Percentiles rank a stretch among this genome's conserved stretches.
Evolutionary conservation across 768 basidiomycete genomes (phyloP).

Genomic region (Tricholomella constricta): DNA sequence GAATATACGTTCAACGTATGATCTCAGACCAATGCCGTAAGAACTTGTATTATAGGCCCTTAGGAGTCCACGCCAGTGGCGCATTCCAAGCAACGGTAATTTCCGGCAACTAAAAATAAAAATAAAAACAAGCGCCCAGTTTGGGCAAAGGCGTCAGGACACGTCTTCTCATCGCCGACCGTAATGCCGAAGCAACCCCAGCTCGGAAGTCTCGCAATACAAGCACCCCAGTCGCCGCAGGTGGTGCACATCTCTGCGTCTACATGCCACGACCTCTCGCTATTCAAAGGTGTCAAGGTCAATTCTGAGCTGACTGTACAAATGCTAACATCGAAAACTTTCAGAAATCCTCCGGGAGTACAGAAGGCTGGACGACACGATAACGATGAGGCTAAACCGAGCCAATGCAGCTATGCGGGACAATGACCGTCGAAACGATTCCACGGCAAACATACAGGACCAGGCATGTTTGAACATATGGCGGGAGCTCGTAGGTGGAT

Average conservation of each 20-base stretch:
- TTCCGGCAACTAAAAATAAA: not conserved
- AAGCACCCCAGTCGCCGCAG: constrained; percentile 62
- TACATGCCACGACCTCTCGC: constrained; percentile 72
- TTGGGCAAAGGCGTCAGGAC: not conserved
- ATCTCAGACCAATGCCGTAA: no score
- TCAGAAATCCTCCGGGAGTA: constrained; percentile 83
- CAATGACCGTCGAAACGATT: constrained; percentile 53
- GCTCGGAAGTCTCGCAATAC: constrained; percentile 69
- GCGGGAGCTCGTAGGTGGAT: constrained; percentile 77
- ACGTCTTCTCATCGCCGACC: not conserved
- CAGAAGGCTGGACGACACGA: constrained; percentile 75
- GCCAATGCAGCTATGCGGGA: constrained; percentile 77
- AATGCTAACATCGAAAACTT: constrained; percentile 4
- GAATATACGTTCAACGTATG: no score
- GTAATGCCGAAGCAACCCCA: constrained; percentile 43
- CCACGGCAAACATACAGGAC: constrained; percentile 59
- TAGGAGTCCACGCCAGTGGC: not conserved
- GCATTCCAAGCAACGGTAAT: no score
- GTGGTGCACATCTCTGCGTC: constrained; percentile 70
- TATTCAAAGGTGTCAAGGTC: constrained; percentile 67
- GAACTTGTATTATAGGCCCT: not conserved
- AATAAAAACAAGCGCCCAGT: not conserved
- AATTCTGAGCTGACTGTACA: not conserved
- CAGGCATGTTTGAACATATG: constrained; percentile 77
- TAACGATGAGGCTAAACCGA: constrained; percentile 80